Evolutionary conservation across 2,329 filamentous ascomycete species (phyloP).

Genomic region (Bipolaris victoriae): DNA sequence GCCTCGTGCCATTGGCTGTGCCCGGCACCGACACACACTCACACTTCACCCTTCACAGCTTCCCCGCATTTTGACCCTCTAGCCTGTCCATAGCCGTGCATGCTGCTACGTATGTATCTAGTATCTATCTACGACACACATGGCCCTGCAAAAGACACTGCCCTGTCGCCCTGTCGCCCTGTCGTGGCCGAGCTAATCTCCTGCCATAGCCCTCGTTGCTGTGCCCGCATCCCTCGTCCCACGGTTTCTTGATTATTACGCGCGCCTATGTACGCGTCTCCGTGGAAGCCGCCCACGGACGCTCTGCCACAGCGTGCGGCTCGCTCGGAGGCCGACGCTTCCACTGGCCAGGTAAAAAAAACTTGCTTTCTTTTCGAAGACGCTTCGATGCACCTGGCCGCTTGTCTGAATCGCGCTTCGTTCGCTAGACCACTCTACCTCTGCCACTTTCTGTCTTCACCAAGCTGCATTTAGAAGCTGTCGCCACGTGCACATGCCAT

Average conservation of each 20-base stretch:
- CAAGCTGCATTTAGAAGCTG: background rate
- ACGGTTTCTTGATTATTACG: constrained; percentile 14
- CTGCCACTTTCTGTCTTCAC: constrained; percentile 16
- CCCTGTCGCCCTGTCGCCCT: background rate
- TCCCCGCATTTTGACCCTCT: constrained; percentile 41
- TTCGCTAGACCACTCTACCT: constrained; percentile 3
- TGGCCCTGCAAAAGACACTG: background rate
- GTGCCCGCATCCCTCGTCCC: constrained; percentile 5
- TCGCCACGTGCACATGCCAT: background rate
- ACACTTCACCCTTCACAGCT: constrained; percentile 13
- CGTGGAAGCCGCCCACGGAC: constrained; percentile 10
- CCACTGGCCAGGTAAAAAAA: constrained; percentile 25
- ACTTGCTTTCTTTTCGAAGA: constrained; percentile 20
- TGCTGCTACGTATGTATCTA: constrained; percentile 26
- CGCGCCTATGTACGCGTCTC: constrained; percentile 21
- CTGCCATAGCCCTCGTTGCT: constrained; percentile 10
- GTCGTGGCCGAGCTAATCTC: background rate
- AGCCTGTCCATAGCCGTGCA: constrained; percentile 17
- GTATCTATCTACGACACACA: too few relatives aligned
- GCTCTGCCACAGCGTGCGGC: constrained; percentile 1
- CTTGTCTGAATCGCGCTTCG: constrained; percentile 2
- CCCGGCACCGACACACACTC: constrained; percentile 8
- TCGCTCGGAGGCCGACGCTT: constrained; percentile 10
- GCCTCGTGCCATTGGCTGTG: constrained; percentile 23
- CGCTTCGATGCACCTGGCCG: constrained; percentile 14